phyloP scores from a whole-genome alignment of 2,329 filamentous ascomycete species.

The Fusarium sp. region DNA sequence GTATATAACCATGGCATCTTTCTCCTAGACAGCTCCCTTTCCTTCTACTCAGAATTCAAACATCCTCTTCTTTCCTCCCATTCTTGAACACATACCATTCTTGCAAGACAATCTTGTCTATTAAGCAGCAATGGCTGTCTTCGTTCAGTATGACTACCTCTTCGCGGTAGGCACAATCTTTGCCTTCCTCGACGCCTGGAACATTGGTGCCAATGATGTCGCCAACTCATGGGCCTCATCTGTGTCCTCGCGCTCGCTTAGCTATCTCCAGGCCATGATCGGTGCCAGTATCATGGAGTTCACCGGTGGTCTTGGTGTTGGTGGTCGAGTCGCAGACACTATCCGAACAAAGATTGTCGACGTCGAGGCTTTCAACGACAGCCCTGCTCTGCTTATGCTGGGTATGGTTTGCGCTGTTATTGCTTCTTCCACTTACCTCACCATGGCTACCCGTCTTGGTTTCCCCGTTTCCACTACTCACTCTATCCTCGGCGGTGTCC shows the following conservation, averaged over 20 bases:
- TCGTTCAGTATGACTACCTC: slow-evolving; percentile 69
- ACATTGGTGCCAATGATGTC: slow-evolving; percentile 75
- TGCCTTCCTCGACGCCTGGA: slow-evolving; percentile 74
- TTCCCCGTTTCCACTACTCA: slow-evolving; percentile 72
- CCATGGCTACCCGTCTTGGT: slow-evolving; percentile 64
- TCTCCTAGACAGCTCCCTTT: slow-evolving; percentile 1
- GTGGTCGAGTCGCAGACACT: slow-evolving; percentile 69
- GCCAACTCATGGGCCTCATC: slow-evolving; percentile 82
- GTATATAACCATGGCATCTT: slow-evolving; percentile 23
- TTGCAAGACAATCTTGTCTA: slow-evolving; percentile 5
- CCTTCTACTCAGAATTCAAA: background rate
- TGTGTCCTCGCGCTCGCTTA: slow-evolving; percentile 75
- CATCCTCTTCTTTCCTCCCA: background rate
- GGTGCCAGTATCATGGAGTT: slow-evolving; percentile 71
- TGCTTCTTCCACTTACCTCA: slow-evolving; percentile 67
- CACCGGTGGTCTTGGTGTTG: slow-evolving; percentile 69
- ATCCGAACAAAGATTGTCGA: slow-evolving; percentile 71
- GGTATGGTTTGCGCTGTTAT: slow-evolving; percentile 68
- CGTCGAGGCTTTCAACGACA: slow-evolving; percentile 57
- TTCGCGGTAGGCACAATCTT: slow-evolving; percentile 74
- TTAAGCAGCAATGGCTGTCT: slow-evolving; percentile 39
- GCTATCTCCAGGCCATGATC: slow-evolving; percentile 69
- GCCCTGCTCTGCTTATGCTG: slow-evolving; percentile 67
- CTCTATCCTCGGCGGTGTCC: slow-evolving; percentile 68
- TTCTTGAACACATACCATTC: background rate